Conservation (phyloP, 2,329 filamentous ascomycete species). For the Thielaviopsis ethacetica region DNA sequence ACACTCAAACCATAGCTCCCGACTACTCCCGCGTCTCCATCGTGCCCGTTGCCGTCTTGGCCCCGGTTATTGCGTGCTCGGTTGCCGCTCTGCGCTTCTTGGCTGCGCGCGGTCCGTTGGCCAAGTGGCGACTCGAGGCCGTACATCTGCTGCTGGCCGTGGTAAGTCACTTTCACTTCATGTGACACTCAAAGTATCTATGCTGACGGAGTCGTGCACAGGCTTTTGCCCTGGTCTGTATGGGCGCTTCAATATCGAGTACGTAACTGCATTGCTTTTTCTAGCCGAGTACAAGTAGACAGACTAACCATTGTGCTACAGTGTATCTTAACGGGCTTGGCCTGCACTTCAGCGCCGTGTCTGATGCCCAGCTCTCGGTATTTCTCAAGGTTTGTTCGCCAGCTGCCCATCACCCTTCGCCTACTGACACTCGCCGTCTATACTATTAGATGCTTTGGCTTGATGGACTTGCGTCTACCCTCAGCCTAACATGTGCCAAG, state of each 20-base stretch:
- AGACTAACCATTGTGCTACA: not conserved
- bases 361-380: not conserved
- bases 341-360: not conserved
- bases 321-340: constrained; percentile 10
- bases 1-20: not conserved
- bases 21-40: not conserved
- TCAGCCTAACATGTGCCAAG: constrained; percentile 14
- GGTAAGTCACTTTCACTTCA: not conserved
- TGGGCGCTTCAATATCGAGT: constrained; percentile 11
- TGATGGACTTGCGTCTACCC: constrained; percentile 12
- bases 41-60: not conserved
- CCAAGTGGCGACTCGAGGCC: not conserved
- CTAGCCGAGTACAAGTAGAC: not conserved
- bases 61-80: not conserved
- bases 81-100: not conserved
- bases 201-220: not conserved
- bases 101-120: not conserved
- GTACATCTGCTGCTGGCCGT: not conserved
- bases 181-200: not conserved
- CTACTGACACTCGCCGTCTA: not conserved
- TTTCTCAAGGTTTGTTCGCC: constrained; percentile 9
- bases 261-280: not conserved
- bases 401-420: not conserved
- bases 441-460: constrained; percentile 5
- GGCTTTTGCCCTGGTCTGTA: constrained; percentile 9